Evolutionary conservation across 495 filamentous ascomycete genomes (phyloP).

Genomic region (Durotheca rogersii): DNA sequence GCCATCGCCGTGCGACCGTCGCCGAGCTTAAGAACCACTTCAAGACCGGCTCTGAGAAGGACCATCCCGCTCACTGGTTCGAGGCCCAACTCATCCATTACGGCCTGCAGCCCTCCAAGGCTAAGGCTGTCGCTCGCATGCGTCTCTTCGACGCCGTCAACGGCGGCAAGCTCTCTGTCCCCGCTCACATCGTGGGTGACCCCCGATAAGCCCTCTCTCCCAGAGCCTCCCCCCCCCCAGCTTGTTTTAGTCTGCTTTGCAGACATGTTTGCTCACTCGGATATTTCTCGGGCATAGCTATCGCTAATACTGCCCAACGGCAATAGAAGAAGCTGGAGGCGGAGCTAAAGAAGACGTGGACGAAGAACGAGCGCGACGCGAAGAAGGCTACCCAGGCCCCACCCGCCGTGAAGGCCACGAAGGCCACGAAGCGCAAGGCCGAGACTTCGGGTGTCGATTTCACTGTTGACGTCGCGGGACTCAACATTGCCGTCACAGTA

Average conservation of each 20-base stretch:
- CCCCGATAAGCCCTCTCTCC: background rate
- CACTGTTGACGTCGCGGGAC: conserved; percentile 23
- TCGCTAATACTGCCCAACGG: background rate
- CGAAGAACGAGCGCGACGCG: conserved; percentile 47
- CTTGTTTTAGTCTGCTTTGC: background rate
- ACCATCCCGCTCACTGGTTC: conserved; percentile 57
- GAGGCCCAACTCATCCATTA: conserved; percentile 61
- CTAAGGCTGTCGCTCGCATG: conserved; percentile 58
- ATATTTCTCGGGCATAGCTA: background rate
- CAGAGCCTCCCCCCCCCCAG: background rate
- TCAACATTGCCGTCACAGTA: conserved; percentile 30
- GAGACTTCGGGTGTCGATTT: conserved; percentile 27
- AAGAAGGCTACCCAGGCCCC: conserved; percentile 39
- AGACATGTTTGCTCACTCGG: background rate
- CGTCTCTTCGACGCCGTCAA: conserved; percentile 55
- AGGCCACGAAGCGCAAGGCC: conserved; percentile 37
- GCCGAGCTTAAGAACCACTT: conserved; percentile 52
- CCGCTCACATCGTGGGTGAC: conserved; percentile 22
- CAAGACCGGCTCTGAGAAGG: conserved; percentile 38
- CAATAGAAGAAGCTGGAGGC: conserved; percentile 47
- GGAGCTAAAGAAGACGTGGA: conserved; percentile 56
- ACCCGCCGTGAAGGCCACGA: conserved; percentile 5
- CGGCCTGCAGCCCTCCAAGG: conserved; percentile 53
- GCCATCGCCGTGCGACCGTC: conserved; percentile 51
- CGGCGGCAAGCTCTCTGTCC: conserved; percentile 45